Evolutionary conservation across 169 alveolate species (phyloP).

Genomic region (Cryptosporidium viatorum): DNA sequence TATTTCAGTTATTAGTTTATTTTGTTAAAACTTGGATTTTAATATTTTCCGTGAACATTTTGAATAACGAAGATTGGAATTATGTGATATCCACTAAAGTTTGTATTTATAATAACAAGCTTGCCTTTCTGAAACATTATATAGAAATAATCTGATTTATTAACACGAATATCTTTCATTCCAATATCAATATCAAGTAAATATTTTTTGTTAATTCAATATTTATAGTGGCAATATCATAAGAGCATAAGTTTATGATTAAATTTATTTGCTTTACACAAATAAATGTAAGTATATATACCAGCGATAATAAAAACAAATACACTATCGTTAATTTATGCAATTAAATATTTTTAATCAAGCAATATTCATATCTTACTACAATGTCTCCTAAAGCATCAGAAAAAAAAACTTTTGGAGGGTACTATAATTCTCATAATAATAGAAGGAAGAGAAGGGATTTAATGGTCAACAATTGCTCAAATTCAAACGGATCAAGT

Average conservation of each 20-base stretch:
- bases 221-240: background rate
- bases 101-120: background rate
- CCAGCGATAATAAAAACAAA: background rate
- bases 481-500: background rate
- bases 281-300: background rate
- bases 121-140: background rate
- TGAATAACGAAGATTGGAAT: constrained; percentile 5
- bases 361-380: background rate
- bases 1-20: background rate
- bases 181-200: background rate
- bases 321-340: background rate
- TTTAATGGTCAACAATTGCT: background rate
- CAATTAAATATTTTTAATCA: background rate
- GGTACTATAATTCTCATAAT: background rate
- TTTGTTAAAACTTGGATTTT: constrained; percentile 9
- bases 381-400: constrained; percentile 16
- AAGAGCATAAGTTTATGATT: background rate
- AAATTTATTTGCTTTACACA: background rate
- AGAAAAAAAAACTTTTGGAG: constrained; percentile 13
- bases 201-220: background rate
- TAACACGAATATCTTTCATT: background rate
- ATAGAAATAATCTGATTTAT: background rate
- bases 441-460: constrained; percentile 24
- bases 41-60: background rate
- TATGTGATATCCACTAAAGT: constrained; percentile 16